Base-by-base conservation (phyloP, 768 basidiomycete genomes). In the Mycena indigotica region DNA sequence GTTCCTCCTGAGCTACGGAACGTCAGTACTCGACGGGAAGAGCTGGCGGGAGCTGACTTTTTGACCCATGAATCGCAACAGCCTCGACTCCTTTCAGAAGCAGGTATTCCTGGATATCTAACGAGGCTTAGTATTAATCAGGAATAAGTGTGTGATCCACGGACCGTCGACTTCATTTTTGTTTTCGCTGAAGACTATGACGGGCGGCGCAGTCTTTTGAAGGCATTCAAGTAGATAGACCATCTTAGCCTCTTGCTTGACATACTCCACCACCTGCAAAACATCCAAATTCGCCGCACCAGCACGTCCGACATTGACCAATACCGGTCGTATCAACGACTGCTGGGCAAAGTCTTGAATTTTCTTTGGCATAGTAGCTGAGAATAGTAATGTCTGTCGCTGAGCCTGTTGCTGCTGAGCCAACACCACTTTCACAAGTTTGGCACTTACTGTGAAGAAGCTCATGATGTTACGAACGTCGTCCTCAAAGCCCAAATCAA, bases 181-280 rank as follows among this genome's bases (percentile, higher is more conserved):
- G 77, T 96, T 98, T 70, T 99, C 97, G 62, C 91, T 94, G 72
- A 99, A 99, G 56, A 98, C 84, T 73, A 98, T 97, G 49, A 96
- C 95, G 2, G 97, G 97, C 5, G 97, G 97, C 0, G 97, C 89
- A 0, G 97, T 99, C 77, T 98, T 99, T 70, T 98, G 97, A 60
- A 99, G 73, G 71, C 95, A 98, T 72, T 99, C 97, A 46, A 99
- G 79, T 16, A 98, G 82, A 72, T 98, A 99, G 1, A 99, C 95
- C 97, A 98, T 98, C 75, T 99, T 99, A 0, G 97, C 97, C 74
- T 98, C 97, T 70, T 97, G 95, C 75, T 99, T 99, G 66, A 99
- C 97, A 66, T 97, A 98, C 75, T 99, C 97, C 21, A 98, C 93
- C 28, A 98, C 91, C 68, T 95, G 94, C 26, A 98, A 80, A 2